Conservation (phyloP, 202 grass and related monocot species). For the Setaria italica region DNA sequence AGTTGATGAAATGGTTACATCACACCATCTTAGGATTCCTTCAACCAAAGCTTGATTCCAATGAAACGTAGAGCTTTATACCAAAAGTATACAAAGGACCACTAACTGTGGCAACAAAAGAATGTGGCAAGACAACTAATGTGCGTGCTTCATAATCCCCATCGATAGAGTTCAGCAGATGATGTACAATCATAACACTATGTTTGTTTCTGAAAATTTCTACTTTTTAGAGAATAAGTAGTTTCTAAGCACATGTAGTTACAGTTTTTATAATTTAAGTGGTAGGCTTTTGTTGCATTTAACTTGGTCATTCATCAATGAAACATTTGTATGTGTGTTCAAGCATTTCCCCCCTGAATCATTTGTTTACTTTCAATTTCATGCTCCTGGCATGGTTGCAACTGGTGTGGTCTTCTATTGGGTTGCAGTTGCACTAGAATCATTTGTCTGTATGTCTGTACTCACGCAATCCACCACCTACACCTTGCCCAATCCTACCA, state of each 20-base stretch:
- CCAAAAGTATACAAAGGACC: neutral
- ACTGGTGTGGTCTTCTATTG: neutral
- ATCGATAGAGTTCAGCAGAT: neutral
- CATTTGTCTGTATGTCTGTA: neutral
- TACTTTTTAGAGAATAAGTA: neutral
- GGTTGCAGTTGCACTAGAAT: neutral
- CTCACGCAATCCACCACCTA: neutral
- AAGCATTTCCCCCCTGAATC: neutral
- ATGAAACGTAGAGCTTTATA: neutral
- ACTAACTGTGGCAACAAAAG: neutral
- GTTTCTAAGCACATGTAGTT: neutral
- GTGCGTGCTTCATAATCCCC: neutral
- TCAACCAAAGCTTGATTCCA: neutral
- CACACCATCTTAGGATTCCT: neutral
- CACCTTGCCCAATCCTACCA: neutral
- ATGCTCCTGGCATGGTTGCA: neutral
- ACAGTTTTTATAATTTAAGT: neutral
- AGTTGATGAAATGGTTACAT: neutral
- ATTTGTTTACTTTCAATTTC: neutral
- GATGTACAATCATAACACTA: neutral
- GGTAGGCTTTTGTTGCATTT: neutral
- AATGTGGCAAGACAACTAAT: neutral
- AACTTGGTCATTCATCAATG: neutral
- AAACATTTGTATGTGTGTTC: neutral
- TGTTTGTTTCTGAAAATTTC: neutral